Evolutionary conservation across 371 early-diverging fungal species (phyloP).

Genomic region (Mucor racemosus): DNA sequence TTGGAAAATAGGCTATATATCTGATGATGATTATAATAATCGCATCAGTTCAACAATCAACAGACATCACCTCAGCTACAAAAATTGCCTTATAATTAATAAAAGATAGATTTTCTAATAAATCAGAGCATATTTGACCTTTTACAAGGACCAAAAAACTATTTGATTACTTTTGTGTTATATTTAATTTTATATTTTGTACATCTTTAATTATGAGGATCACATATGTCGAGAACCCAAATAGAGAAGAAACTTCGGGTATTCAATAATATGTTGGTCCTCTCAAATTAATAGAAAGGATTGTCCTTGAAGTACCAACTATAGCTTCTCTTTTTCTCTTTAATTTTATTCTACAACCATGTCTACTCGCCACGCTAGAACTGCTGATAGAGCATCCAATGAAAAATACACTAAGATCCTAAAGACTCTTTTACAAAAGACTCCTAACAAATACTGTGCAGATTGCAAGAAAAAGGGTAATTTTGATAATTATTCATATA

Average conservation of each 20-base stretch:
- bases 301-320: not conserved
- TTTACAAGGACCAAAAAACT: no score
- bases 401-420: conserved; percentile 74
- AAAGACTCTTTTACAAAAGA: conserved; percentile 72
- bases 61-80: no score
- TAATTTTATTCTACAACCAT: conserved; percentile 37
- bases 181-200: no score
- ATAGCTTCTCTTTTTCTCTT: not conserved
- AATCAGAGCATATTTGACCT: no score
- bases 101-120: no score
- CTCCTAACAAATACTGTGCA: conserved; percentile 79
- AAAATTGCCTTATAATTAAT: no score
- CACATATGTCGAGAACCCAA: not conserved
- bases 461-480: conserved; percentile 84
- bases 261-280: not conserved
- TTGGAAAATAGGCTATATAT: no score
- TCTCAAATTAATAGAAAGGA: not conserved
- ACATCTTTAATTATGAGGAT: no score
- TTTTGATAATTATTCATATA: no score
- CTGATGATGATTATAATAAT: no score
- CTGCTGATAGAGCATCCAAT: conserved; percentile 73
- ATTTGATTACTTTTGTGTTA: no score
- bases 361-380: conserved; percentile 77
- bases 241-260: not conserved
- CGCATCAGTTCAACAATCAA: no score